Percentiles rank a stretch among this genome's conserved stretches.
These are phyloP conservation scores for Phialemoniopsis sp. DNA, from an alignment of 2,329 filamentous ascomycete species.

Conservation along the genomic window DNA sequence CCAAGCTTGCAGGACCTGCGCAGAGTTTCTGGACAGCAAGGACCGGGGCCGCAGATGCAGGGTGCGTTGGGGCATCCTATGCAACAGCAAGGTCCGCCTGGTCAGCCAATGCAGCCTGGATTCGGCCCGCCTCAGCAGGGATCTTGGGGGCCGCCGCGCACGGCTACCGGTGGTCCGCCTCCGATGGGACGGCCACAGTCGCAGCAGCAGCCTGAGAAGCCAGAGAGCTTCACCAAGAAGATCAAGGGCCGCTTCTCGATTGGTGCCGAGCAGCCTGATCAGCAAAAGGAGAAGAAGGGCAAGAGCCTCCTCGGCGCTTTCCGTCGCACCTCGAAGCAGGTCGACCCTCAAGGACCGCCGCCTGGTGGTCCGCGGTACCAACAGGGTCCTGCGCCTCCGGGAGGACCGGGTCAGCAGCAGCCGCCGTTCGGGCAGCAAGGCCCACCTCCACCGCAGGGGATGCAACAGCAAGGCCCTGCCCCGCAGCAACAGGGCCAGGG, in stretches of 20 bases:
- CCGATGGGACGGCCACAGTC: background rate
- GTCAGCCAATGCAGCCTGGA: conserved; percentile 1
- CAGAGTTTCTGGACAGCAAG: too few relatives aligned
- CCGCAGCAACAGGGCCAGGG: conserved; percentile 2
- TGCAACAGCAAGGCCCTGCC: conserved; percentile 3
- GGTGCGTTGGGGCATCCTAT: too few relatives aligned
- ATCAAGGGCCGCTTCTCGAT: conserved; percentile 8
- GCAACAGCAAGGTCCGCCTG: background rate
- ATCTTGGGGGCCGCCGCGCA: background rate
- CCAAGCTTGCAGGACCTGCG: too few relatives aligned
- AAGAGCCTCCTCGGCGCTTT: conserved; percentile 17
- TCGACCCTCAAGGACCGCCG: conserved; percentile 13
- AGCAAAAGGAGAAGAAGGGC: conserved; percentile 15
- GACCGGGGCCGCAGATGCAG: too few relatives aligned
- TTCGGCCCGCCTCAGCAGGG: conserved; percentile 1
- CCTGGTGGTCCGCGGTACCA: conserved; percentile 17
- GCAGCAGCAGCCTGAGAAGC: conserved; percentile 5
- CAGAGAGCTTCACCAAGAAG: conserved; percentile 7
- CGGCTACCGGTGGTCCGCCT: too few relatives aligned
- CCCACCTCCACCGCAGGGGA: background rate
- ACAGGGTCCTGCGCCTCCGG: background rate
- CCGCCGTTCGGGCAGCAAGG: conserved; percentile 1
- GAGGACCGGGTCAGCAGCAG: conserved; percentile 6
- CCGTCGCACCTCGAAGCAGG: conserved; percentile 16
- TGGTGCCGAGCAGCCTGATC: conserved; percentile 5